Base-by-base conservation (phyloP, 2,329 filamentous ascomycete genomes). In the Ascochyta clinopodiicola region DNA sequence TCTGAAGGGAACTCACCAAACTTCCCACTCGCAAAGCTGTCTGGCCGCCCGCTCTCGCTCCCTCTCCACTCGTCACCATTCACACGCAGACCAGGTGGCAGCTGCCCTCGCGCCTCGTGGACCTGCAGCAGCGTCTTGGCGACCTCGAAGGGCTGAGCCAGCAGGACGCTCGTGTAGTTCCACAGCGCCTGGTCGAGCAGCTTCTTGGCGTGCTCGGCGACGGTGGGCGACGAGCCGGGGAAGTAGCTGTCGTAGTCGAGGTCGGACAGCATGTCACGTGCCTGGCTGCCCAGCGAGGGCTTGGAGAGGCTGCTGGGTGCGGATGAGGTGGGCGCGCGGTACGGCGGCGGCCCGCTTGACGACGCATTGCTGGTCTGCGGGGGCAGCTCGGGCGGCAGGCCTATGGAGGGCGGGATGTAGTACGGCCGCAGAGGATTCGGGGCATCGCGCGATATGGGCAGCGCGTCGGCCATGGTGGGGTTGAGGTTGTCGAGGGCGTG, bases 121-220 rank as follows among this genome's bases (percentile, higher is more conserved):
- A 92, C 86, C 78, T 99, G 95, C 66, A 99, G 79, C 51, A 98
- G 86, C 13, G 89, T 95, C 83, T 97, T 98, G 70, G 94, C 92
- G 54, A 97, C 93, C 80, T 98, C 95, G 75, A 99, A 98, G 13
- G 95, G 95, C 78, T 99, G 95, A 49, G 92, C 90, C 73, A 96
- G 88, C 69, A 98, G 77, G 22, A 96, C 88, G 54, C 89, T 92
- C 13, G 88, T 89, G 78, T 99, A 99, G 73, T 95, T 94, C 88
- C 93, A 96, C 75, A 96, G 74, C 62, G 95, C 86, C 74, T 93
- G 88, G 72, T 98, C 92, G 43, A 96, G 72, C 57, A 96, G 79
- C 60, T 89, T 88, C 72, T 89, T 91, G 38, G 89, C 81, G 61
- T 89, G 89, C 64, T 91, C 88, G 10, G 92, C 82, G 25, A 77